These are phyloP conservation scores for Parathielavia hyrcaniae DNA, from an alignment of 495 filamentous ascomycete genomes.

Conservation along the genomic window DNA sequence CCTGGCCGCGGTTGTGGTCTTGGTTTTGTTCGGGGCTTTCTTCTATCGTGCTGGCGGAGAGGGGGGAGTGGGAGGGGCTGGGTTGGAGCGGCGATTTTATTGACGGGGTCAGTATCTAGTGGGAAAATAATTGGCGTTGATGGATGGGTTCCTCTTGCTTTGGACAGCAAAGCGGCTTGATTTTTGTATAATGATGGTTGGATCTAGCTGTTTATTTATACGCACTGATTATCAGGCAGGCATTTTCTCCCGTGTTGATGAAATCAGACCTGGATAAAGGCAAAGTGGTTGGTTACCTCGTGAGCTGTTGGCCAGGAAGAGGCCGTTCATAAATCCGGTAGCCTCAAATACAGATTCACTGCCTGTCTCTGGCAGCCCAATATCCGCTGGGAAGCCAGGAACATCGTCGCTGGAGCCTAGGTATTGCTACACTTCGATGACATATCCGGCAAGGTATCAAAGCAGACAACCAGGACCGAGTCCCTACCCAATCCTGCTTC, in stretches of 20 bases:
- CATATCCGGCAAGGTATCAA: background rate
- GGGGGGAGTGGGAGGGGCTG: background rate
- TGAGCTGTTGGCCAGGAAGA: no score
- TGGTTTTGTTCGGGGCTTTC: conserved; percentile 46
- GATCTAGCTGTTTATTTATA: background rate
- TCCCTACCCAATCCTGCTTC: no score
- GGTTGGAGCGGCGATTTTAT: background rate
- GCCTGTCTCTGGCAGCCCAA: no score
- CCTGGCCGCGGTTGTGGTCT: conserved; percentile 43
- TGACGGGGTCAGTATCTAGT: background rate
- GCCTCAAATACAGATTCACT: no score
- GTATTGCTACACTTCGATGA: background rate
- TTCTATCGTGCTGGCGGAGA: conserved; percentile 19
- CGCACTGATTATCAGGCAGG: background rate
- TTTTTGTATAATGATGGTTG: background rate
- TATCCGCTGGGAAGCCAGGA: no score
- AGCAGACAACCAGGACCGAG: no score
- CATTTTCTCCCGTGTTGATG: background rate
- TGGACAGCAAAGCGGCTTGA: no score
- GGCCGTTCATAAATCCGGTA: no score
- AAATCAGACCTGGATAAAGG: background rate
- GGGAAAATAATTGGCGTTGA: conserved; percentile 1
- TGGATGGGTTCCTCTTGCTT: no score
- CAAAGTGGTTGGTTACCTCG: background rate
- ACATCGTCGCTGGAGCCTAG: no score